Base-by-base conservation (phyloP, 805 yeast species). In the Jamesozyma rosinii region DNA sequence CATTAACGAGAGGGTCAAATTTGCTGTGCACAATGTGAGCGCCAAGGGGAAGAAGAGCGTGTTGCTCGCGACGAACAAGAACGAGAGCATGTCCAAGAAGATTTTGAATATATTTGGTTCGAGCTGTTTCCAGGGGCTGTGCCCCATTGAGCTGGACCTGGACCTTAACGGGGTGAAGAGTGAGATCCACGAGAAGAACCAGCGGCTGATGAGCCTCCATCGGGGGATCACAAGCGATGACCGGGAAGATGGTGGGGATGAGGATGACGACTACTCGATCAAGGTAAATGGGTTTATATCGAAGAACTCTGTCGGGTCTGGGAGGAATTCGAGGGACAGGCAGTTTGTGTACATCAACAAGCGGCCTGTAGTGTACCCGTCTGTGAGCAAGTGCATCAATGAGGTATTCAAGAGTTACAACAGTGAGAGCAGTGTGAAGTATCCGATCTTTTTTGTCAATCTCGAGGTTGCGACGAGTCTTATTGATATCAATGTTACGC, bases 401-500 rank as follows among this genome's bases (percentile, higher is more conserved):
- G 96, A 88, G 45, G 73, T 76, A 1, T 92, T 85, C 64, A 78
- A 76, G 48, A 68, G 70, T 31, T 86, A 74, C 60, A 89, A 35
- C 24, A 30, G 26, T 30, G 40, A 88, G 21, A 41, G 22, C 50
- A 72, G 76, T 52, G 67, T 79, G 3, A 96, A 88, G 54, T 72
- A 58, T 41, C 97, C 97, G 0, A 75, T 77, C 10, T 68, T 83
- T 39, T 68, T 87, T 2, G 52, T 86, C 2, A 71, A 92, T 59
- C 50, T 92, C 18, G 53, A 55, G 13, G 57, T 86, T 5, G 70
- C 74, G 34, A 69, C 83, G 0, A 52, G 56, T 21, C 65, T 68
- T 32, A 47, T 81, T n/a, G 98, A 92, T 63, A 71, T 92, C 17
- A 92, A 92, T 61, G 83, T 92, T 1, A 81, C 95, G 0, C 97